Base-by-base conservation (phyloP, 23 red algal species). In the Cyanidium caldarium region DNA sequence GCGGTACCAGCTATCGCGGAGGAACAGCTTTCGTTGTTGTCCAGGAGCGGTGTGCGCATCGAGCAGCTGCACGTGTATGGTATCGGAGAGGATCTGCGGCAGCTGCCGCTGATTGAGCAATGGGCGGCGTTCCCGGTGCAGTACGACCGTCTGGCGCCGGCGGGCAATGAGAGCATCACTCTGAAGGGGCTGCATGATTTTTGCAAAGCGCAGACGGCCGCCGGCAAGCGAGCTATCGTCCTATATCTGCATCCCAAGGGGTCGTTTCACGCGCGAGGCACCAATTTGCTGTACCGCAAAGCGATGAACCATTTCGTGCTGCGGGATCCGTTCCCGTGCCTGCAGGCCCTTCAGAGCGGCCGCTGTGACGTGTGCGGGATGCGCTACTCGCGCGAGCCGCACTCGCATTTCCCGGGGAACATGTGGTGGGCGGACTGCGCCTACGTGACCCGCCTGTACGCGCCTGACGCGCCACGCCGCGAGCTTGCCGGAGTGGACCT, bases 351-450 rank as follows among this genome's bases (percentile, higher is more conserved):
- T 16, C n/a, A 16, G 23, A 10, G 5, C 21, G 10, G 21, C 7
- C 21, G 3, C 7, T 61, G 51, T 28, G 51, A 61, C 23, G 51
- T 28, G 7, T 61, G 51, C 21, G 21, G 51, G 7, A 16, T 61
- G n/a, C 51, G 51, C 51, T 61, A 28, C 51, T 61, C 51, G 31
- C n/a, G 31, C 7, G 19, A 61, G 19, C 51, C 51, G 23, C 51
- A 61, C 51, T 16, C 51, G 7, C 51, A 61, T 28, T 61, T 61
- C 31, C 51, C 51, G 19, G 51, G 51, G 23, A 61, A 61, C 21
- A 61, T 61, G 51, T 61, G 51, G 51, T 61, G 51, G 51, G 51
- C 51, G 31, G 31, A 61, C 51, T 61, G 51, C 21, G 31, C n/a
- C 31, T 61, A 61, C 31, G 21, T 61, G 3, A 28, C 51, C 13